Evolutionary conservation across 139 green algal species (phyloP), one percentile per base, ranked within the genome.

Genomic region (Haematococcus lacustris): DNA sequence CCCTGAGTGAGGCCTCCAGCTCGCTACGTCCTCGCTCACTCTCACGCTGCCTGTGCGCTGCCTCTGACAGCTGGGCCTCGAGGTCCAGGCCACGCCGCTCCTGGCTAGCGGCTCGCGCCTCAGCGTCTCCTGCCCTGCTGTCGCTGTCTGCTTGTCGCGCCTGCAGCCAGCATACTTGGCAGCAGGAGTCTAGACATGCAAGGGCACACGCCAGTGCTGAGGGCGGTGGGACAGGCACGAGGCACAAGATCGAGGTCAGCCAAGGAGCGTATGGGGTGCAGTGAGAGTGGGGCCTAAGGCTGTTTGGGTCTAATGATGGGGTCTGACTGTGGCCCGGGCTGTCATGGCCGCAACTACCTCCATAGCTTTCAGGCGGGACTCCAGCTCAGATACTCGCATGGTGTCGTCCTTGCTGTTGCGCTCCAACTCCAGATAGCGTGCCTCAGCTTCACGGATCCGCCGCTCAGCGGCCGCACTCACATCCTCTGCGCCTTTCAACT

Each of bases 381-480:
- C 78, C 0, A 33, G 34, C 2, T 83, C 78, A 2, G 38, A 5
- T 1, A 50, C 43, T 1, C 73, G 69, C 17, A 66, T 3, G 34
- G 69, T 65, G 23, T 53, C 73, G 3, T 74, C 78, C 65, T 76
- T 78, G 9, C 51, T 38, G 26, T 69, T 40, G 35, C 78, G 53
- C 28, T 79, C 78, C 26, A 60, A 38, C 1, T 83, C 74, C 9
- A 13, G 21, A 25, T 32, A 0, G 0, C 73, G 65, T 1, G 23
- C 57, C 70, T 83, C 78, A 3, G 41, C 32, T 32, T 82, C 77
- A 2, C 77, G 68, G 37, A 75, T 34, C 32, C 73, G 68, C 41
- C 73, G 72, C 68, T 86, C 81, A 59, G 80, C 39, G 1, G 71
- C 66, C n/a, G n/a, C n/a, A n/a, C n/a, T n/a, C n/a, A n/a, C n/a